Conservation (phyloP, 2,329 filamentous ascomycete genomes). For the Ascochyta rabiei region DNA sequence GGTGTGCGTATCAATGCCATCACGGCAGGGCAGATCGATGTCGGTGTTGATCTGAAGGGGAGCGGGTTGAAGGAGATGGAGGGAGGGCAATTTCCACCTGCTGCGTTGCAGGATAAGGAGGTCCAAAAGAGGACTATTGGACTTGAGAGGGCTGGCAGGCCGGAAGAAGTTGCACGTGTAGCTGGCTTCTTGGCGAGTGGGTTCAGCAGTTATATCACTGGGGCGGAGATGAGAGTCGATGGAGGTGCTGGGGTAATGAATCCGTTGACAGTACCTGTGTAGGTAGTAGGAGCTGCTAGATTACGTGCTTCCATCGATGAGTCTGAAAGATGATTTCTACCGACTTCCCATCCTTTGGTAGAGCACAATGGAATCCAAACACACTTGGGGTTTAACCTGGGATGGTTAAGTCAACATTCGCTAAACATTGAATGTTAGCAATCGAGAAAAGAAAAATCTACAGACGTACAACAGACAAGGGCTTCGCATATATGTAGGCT, state of each 20-base stretch:
- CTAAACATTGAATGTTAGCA: no score
- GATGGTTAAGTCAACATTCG: no score
- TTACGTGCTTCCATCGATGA: neutral
- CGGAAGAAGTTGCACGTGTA: conserved; percentile 65
- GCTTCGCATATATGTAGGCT: no score
- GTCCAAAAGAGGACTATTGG: conserved; percentile 61
- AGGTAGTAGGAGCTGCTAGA: neutral
- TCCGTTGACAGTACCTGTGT: conserved; percentile 47
- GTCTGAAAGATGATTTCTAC: no score
- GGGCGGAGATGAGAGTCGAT: conserved; percentile 67
- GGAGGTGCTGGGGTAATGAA: conserved; percentile 59
- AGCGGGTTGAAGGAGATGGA: conserved; percentile 50
- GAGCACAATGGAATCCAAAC: no score
- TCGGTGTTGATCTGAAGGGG: conserved; percentile 53
- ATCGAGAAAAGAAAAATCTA: no score
- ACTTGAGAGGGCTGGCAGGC: conserved; percentile 62
- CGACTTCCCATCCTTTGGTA: no score
- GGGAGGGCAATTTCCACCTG: conserved; percentile 62
- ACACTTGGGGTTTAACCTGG: no score
- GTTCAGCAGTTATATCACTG: conserved; percentile 68
- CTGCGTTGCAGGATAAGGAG: conserved; percentile 57
- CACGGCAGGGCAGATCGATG: conserved; percentile 55
- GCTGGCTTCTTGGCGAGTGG: conserved; percentile 68
- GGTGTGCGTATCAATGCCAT: conserved; percentile 65
- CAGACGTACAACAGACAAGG: no score